Evolutionary conservation across 495 filamentous ascomycete genomes (phyloP).

Genomic region (Neurospora discreta): DNA sequence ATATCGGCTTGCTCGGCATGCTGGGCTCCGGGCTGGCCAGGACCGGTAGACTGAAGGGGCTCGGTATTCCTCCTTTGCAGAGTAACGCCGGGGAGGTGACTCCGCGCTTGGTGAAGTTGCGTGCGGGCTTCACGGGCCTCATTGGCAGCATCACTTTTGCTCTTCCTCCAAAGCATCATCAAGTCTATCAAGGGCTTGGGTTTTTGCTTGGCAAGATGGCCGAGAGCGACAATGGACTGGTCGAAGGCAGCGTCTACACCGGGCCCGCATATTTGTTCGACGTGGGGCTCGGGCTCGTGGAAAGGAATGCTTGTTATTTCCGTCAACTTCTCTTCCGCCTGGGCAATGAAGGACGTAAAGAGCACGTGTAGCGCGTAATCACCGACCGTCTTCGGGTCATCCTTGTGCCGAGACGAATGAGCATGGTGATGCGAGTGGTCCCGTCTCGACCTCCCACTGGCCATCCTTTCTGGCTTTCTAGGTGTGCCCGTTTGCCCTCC

Average conservation of each 20-base stretch:
- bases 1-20: background rate
- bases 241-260: conserved; percentile 87
- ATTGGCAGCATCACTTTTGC: conserved; percentile 77
- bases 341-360: conserved; percentile 79
- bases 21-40: conserved; percentile 4
- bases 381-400: conserved; percentile 78
- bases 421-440: conserved; percentile 71
- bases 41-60: conserved; percentile 25
- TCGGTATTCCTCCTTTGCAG: conserved; percentile 40
- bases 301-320: conserved; percentile 64
- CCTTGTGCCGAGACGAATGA: conserved; percentile 63
- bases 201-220: conserved; percentile 85
- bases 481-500: conserved; percentile 18
- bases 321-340: conserved; percentile 89
- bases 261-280: conserved; percentile 82
- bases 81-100: conserved; percentile 15
- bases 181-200: conserved; percentile 94
- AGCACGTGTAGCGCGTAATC: conserved; percentile 95
- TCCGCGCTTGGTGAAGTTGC: conserved; percentile 52
- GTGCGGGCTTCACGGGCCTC: conserved; percentile 42
- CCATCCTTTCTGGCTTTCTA: conserved; percentile 49
- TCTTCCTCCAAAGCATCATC: conserved; percentile 94
- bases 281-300: conserved; percentile 57
- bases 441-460: conserved; percentile 53
- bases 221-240: conserved; percentile 84